These are phyloP conservation scores for Alloteropsis angusta DNA, from an alignment of 202 grass and related monocot species.

Conservation along the genomic window DNA sequence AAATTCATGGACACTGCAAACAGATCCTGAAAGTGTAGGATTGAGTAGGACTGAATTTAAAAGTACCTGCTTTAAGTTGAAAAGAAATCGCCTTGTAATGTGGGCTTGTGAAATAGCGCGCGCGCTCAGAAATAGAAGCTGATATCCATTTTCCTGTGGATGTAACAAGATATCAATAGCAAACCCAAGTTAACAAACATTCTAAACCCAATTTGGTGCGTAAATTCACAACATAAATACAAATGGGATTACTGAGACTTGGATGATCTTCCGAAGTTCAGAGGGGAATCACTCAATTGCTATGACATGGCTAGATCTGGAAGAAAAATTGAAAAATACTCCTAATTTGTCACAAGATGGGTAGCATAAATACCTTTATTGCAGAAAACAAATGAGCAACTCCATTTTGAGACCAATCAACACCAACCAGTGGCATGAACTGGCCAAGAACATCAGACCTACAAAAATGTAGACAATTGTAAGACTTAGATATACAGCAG, in stretches of 20 bases:
- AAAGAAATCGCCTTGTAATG: conserved; percentile 81
- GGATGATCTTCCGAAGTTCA: too few relatives aligned
- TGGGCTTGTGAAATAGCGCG: conserved; percentile 97
- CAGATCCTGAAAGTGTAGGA: conserved; percentile 16
- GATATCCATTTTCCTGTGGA: conserved; percentile 92
- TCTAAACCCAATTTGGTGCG: background rate
- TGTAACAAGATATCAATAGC: conserved; percentile 21
- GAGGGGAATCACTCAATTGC: background rate
- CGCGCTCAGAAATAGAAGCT: conserved; percentile 88
- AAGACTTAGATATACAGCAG: background rate
- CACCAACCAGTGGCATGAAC: conserved; percentile 97
- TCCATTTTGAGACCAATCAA: conserved; percentile 99
- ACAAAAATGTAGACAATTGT: conserved; percentile 18
- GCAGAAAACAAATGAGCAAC: conserved; percentile 97
- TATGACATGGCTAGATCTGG: conserved; percentile 10
- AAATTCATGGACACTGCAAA: conserved; percentile 3
- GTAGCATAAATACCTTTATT: conserved; percentile 63
- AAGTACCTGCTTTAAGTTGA: conserved; percentile 95
- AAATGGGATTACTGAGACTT: too few relatives aligned
- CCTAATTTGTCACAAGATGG: background rate
- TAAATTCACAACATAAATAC: too few relatives aligned
- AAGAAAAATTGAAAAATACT: conserved; percentile 9
- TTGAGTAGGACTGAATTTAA: conserved; percentile 2
- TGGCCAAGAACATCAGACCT: conserved; percentile 98
- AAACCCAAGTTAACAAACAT: conserved; percentile 8